phyloP scores from a whole-genome alignment of 768 basidiomycete genomes.

The Collybia sp. region DNA sequence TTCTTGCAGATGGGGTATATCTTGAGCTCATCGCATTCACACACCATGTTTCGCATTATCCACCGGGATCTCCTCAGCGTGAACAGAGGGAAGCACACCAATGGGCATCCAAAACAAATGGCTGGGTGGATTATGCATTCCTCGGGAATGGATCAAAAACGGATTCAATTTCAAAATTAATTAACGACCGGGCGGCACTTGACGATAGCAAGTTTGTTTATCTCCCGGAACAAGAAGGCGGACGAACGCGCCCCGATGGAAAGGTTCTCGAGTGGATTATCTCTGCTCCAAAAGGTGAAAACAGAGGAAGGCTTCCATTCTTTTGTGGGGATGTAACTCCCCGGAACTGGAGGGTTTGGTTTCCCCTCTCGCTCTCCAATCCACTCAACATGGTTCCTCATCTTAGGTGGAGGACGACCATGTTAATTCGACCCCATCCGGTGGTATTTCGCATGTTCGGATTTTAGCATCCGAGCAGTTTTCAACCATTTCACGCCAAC shows the following conservation, averaged over 20 bases:
- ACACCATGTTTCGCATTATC: constrained; percentile 48
- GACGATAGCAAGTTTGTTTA: constrained; percentile 40
- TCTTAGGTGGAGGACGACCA: too few relatives aligned
- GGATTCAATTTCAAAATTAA: constrained; percentile 40
- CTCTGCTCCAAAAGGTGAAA: constrained; percentile 25
- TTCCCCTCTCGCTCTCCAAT: not conserved
- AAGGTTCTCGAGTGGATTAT: constrained; percentile 55
- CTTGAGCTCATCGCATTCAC: constrained; percentile 70
- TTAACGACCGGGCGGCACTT: constrained; percentile 45
- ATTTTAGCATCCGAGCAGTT: constrained; percentile 33
- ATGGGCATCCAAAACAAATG: constrained; percentile 51
- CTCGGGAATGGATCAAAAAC: constrained; percentile 43
- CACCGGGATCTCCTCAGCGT: constrained; percentile 41
- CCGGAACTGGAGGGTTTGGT: constrained; percentile 50
- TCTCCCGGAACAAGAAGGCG: constrained; percentile 40
- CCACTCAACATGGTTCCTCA: too few relatives aligned
- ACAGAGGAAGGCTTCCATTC: constrained; percentile 48
- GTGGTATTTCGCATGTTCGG: constrained; percentile 48
- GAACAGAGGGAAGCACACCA: constrained; percentile 36
- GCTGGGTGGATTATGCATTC: constrained; percentile 69
- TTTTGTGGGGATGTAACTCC: constrained; percentile 75
- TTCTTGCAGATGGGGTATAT: constrained; percentile 55
- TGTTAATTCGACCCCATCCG: constrained; percentile 40
- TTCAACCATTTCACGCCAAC: constrained; percentile 23
- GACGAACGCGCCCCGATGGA: constrained; percentile 54